Conservation (phyloP, 176 grass and related monocot species). For the Triticum timopheevii region DNA sequence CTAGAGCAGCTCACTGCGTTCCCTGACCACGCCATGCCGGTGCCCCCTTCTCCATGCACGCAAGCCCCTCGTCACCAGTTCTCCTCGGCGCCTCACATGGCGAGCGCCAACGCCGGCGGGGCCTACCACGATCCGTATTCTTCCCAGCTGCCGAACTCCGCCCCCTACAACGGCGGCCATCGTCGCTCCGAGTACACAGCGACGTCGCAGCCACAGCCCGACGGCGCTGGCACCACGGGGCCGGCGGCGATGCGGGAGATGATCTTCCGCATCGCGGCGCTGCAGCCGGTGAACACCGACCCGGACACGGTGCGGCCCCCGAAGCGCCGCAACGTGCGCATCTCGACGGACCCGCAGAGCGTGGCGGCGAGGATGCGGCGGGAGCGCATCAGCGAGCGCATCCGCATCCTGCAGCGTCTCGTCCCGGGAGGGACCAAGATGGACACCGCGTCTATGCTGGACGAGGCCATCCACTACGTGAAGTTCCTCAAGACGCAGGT, state of each 20-base stretch:
- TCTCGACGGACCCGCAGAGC: conserved; percentile 96
- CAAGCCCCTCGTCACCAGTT: neutral
- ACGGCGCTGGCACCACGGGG: neutral
- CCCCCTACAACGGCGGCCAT: conserved; percentile 13
- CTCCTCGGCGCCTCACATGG: conserved; percentile 33
- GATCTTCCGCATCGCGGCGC: conserved; percentile 89
- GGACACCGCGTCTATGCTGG: conserved; percentile 97
- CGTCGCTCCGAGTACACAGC: conserved; percentile 20
- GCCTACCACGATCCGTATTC: neutral
- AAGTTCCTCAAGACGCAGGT: conserved; percentile 97
- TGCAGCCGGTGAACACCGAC: conserved; percentile 93
- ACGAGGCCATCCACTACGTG: conserved; percentile 98
- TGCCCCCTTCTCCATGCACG: conserved; percentile 37
- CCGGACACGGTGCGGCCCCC: conserved; percentile 72
- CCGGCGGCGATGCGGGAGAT: conserved; percentile 76
- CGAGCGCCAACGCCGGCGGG: neutral
- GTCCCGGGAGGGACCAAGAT: conserved; percentile 96
- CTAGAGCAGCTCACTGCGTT: conserved; percentile 53
- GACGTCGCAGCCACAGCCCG: neutral
- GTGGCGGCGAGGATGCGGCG: conserved; percentile 88
- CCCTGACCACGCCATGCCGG: conserved; percentile 30
- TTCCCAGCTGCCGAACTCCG: neutral
- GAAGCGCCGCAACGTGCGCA: conserved; percentile 88
- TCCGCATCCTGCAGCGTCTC: conserved; percentile 84
- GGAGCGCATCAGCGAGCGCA: conserved; percentile 97